phyloP scores from a whole-genome alignment of 179 eudicot genomes.

The Beta corolliflora region DNA sequence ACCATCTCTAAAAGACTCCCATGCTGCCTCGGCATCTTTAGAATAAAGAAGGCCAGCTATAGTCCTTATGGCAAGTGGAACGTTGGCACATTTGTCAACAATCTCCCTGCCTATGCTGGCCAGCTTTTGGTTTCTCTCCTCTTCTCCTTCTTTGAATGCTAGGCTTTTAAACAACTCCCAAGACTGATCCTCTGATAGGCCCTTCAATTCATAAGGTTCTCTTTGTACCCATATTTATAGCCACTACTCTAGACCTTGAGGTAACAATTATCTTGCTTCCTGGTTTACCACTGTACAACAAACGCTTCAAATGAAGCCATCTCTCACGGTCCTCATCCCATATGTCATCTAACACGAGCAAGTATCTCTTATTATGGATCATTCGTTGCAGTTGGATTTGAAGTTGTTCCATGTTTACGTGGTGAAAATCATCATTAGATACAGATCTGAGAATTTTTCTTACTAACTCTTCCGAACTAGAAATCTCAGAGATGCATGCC shows the following conservation, averaged over 20 bases:
- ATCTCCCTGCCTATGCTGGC: neutral
- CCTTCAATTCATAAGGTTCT: slow-evolving; percentile 12
- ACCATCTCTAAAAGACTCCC: neutral
- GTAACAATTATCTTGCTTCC: slow-evolving; percentile 22
- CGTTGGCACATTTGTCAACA: neutral
- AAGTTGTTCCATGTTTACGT: neutral
- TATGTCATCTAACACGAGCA: slow-evolving; percentile 10
- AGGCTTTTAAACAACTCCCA: slow-evolving; percentile 25
- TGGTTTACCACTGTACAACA: neutral
- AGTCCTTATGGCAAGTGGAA: slow-evolving; percentile 1
- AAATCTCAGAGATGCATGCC: slow-evolving; percentile 2
- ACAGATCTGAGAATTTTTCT: neutral
- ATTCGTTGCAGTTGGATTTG: neutral
- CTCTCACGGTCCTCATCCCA: slow-evolving; percentile 14
- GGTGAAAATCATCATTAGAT: neutral
- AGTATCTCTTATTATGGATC: neutral
- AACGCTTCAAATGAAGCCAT: neutral
- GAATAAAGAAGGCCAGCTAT: slow-evolving; percentile 1
- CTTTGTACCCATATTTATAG: slow-evolving; percentile 16
- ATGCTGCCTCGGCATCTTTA: neutral
- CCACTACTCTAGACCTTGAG: neutral
- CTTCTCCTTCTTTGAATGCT: neutral
- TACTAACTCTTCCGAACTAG: neutral
- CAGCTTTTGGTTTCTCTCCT: neutral
- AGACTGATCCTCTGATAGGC: slow-evolving; percentile 21